phyloP scores from a whole-genome alignment of 2,329 filamentous ascomycete species.

The Thelonectria discophora region DNA sequence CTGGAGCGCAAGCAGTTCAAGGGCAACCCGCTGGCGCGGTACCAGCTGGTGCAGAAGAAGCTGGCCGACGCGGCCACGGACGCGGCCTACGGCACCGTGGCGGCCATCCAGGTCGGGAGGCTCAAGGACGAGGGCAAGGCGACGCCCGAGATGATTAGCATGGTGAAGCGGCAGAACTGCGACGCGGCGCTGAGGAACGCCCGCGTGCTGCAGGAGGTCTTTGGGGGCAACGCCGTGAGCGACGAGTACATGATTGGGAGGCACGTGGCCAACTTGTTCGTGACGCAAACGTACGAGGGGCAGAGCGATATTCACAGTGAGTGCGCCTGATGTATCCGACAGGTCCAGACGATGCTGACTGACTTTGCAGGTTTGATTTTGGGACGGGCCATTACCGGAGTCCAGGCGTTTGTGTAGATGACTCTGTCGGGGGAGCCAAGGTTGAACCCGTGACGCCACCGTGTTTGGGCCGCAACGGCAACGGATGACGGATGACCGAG shows the following conservation, averaged over 20 bases:
- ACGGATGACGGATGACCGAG: not conserved
- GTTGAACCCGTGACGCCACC: slow-evolving; percentile 4
- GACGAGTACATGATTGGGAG: slow-evolving; percentile 96
- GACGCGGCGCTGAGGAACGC: slow-evolving; percentile 85
- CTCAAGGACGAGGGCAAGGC: slow-evolving; percentile 91
- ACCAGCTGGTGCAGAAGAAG: slow-evolving; percentile 98
- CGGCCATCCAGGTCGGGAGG: slow-evolving; percentile 87
- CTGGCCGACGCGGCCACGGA: slow-evolving; percentile 92
- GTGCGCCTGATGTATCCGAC: too few species aligned
- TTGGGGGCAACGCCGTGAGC: slow-evolving; percentile 97
- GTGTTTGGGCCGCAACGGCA: not conserved
- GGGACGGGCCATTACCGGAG: slow-evolving; percentile 74
- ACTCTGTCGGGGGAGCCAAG: not conserved
- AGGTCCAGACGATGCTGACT: too few species aligned
- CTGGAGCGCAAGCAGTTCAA: slow-evolving; percentile 96
- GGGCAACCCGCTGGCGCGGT: slow-evolving; percentile 91
- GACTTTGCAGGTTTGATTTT: slow-evolving; percentile 72
- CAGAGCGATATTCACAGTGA: slow-evolving; percentile 97
- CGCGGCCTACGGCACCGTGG: slow-evolving; percentile 88
- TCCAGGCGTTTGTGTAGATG: slow-evolving; percentile 78
- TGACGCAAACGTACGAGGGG: slow-evolving; percentile 97
- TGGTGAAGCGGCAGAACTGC: slow-evolving; percentile 98
- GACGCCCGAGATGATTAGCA: slow-evolving; percentile 92
- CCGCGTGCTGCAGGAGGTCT: slow-evolving; percentile 87
- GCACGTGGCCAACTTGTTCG: slow-evolving; percentile 95